Percentiles rank a stretch among this genome's conserved stretches.
Conservation (phyloP, 306 rosid species). For the Fragaria iinumae region DNA sequence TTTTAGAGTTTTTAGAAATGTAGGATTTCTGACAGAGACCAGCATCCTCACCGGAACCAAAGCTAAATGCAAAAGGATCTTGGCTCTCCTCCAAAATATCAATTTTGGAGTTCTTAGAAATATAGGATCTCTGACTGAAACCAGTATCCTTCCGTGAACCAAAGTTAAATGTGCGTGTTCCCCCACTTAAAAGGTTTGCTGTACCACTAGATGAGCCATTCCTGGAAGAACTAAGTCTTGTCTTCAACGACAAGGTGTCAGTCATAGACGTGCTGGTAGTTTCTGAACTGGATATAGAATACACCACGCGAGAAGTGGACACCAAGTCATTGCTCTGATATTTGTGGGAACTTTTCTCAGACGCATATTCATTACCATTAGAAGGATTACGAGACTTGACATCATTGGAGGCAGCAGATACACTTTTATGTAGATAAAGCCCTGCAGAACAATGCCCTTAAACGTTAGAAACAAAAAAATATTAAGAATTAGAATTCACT, state of each 20-base stretch:
- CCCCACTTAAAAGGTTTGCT: conserved; percentile 44
- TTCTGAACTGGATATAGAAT: conserved; percentile 49
- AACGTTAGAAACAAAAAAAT: conserved; percentile 27
- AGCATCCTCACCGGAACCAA: conserved; percentile 43
- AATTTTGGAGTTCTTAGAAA: conserved; percentile 33
- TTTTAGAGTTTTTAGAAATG: conserved; percentile 31
- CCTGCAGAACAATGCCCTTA: conserved; percentile 38
- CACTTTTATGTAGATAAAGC: conserved; percentile 35
- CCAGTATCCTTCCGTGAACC: conserved; percentile 45
- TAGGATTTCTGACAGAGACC: conserved; percentile 23
- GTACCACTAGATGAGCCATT: conserved; percentile 63
- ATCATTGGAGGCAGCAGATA: conserved; percentile 25
- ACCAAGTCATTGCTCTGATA: conserved; percentile 37
- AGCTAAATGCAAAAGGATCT: conserved; percentile 63
- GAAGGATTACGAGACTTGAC: conserved; percentile 22
- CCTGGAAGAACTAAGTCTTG: conserved; percentile 58
- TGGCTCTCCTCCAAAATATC: conserved; percentile 52
- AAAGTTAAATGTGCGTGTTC: conserved; percentile 28
- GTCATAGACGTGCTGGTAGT: conserved; percentile 66
- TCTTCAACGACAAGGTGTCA: conserved; percentile 51
- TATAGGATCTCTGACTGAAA: conserved; percentile 13
- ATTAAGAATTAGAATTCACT: conserved; percentile 21
- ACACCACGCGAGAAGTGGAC: conserved; percentile 39
- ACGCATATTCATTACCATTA: conserved; percentile 24
- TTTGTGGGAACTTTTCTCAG: conserved; percentile 43